Evolutionary conservation across 345 rosid genomes (phyloP).

Genomic region (Nephelium lappaceum): DNA sequence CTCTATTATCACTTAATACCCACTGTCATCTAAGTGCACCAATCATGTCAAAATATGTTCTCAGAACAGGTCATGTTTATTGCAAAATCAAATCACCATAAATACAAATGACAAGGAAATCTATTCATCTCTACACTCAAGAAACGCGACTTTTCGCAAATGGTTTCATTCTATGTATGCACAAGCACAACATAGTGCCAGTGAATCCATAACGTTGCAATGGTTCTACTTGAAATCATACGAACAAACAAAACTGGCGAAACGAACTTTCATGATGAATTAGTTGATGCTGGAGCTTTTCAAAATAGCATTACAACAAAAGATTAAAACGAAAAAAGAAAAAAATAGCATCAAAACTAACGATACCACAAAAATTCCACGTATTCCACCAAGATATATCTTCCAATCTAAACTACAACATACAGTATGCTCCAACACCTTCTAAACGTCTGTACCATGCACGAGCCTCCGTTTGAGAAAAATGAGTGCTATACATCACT

Average conservation of each 20-base stretch:
- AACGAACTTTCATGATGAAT: too few species aligned
- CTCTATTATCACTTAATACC: too few species aligned
- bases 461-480: background rate
- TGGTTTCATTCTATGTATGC: background rate
- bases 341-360: background rate
- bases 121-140: background rate
- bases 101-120: background rate
- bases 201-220: too few species aligned
- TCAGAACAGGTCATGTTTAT: too few species aligned
- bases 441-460: background rate
- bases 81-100: too few species aligned
- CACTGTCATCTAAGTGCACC: too few species aligned
- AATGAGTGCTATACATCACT: background rate
- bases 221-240: too few species aligned
- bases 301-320: too few species aligned
- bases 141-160: background rate
- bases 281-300: too few species aligned
- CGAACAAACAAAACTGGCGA: too few species aligned
- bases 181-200: too few species aligned
- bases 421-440: background rate
- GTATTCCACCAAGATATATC: constrained; percentile 1
- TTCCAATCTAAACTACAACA: background rate
- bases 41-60: too few species aligned
- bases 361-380: constrained; percentile 11
- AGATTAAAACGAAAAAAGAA: background rate